Conservation (phyloP, 768 basidiomycete genomes). For the Amylocystis lapponica region DNA sequence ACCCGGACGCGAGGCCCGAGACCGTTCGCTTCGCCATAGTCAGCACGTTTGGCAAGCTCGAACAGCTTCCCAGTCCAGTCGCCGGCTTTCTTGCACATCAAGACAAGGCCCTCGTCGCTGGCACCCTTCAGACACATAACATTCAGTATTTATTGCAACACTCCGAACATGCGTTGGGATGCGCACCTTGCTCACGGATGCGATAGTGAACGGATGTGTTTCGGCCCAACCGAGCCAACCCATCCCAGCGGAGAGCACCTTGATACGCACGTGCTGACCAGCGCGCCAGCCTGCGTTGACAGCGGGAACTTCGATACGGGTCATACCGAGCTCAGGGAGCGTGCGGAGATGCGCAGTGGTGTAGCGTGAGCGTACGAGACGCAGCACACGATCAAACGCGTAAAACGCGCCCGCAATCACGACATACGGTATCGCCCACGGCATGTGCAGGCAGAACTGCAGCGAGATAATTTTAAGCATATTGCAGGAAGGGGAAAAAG, state of each 20-base stretch:
- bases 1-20: conserved; percentile 25
- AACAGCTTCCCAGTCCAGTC: conserved; percentile 44
- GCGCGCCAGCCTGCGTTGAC: conserved; percentile 50
- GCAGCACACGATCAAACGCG: conserved; percentile 39
- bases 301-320: conserved; percentile 40
- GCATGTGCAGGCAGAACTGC: conserved; percentile 12
- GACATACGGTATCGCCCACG: conserved; percentile 36
- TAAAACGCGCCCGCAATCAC: conserved; percentile 35
- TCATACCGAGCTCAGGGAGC: conserved; percentile 40
- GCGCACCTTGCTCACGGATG: conserved; percentile 10
- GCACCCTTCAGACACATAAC: not conserved
- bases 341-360: conserved; percentile 38
- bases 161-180: too few species aligned
- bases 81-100: conserved; percentile 46
- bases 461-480: not conserved
- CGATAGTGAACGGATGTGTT: conserved; percentile 27
- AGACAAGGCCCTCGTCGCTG: conserved; percentile 32
- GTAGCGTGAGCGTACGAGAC: conserved; percentile 43
- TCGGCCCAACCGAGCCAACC: conserved; percentile 34
- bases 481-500: not conserved
- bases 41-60: conserved; percentile 25
- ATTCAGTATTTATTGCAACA: too few species aligned
- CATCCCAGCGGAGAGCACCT: conserved; percentile 36
- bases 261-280: conserved; percentile 55
- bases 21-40: conserved; percentile 7